Base-by-base conservation (phyloP, 768 basidiomycete genomes). In the Tricholoma matsutake region DNA sequence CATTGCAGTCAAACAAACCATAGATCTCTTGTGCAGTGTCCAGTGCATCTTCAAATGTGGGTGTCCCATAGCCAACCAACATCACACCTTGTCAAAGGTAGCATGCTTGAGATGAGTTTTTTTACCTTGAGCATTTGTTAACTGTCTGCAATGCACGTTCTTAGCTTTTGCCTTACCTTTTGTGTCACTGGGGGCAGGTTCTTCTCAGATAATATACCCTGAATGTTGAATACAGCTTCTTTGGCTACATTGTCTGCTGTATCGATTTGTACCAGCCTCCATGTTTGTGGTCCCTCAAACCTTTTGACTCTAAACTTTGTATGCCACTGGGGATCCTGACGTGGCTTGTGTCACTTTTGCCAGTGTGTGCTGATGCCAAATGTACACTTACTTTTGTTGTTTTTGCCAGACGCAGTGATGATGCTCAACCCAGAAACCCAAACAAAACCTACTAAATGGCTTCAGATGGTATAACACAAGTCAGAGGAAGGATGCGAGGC, bases 11-110 rank as follows among this genome's bases (percentile, higher is more conserved):
- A 34, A 61, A 61, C 7, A 52, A 16, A 11, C 56, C 56, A 22
- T 53, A 61, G 20, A 61, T 57, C 34, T 57, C 61, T 20, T 32
- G 25, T 4, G 49, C 47, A 11, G 61, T 37, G 13, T 16, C 18
- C 18, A 58, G n/a, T 4, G 56, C 56, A 6, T 25, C 28, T 13
- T 61, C 56, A 16, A 61, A 61, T 10, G n/a, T 61, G 4, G 61
- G 1, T 14, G 39, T 61, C 18, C 49, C 56, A 11, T 52, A 56
- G 10, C 61, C 56, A 6, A 32, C 8, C 6, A 61, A 53, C 4
- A 18, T 34, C n/a, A 61, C 43, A 37, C 49, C 51, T 53, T 61
- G 56, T 18, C 41, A 29, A 14, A 56, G 39, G 43, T 56, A 60
- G 18, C 45, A 22, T 47, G 45, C 45, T 22, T 47, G 45, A 9